These are phyloP conservation scores for Candida schatavii DNA, from an alignment of 805 yeast species.

Conservation along the genomic window DNA sequence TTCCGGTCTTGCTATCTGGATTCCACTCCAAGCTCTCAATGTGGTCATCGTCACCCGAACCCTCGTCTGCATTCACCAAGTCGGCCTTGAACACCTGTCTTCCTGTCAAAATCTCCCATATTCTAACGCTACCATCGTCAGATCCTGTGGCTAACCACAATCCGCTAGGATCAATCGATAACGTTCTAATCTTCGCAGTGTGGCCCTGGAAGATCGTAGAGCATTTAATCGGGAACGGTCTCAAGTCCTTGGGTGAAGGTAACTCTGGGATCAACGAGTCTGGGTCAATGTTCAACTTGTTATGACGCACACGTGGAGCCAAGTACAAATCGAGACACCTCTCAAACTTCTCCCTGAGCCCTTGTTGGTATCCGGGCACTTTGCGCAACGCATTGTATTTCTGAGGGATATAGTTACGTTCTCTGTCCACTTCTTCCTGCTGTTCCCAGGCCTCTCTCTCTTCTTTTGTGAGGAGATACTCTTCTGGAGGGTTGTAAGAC, in stretches of 20 bases:
- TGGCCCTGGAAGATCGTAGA: conserved; percentile 87
- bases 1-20: conserved; percentile 71
- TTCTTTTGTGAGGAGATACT: conserved; percentile 77
- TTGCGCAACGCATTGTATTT: conserved; percentile 79
- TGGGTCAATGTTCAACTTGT: conserved; percentile 90
- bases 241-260: conserved; percentile 93
- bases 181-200: conserved; percentile 71
- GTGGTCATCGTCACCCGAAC: conserved; percentile 63
- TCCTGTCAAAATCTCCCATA: conserved; percentile 97
- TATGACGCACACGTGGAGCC: conserved; percentile 93
- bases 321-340: conserved; percentile 89
- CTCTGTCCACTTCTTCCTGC: conserved; percentile 73
- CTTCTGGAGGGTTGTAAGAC: conserved; percentile 96
- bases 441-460: conserved; percentile 72
- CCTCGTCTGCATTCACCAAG: conserved; percentile 48
- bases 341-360: conserved; percentile 88
- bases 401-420: conserved; percentile 74
- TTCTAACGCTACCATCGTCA: conserved; percentile 90
- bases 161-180: conserved; percentile 86
- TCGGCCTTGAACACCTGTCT: conserved; percentile 79
- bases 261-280: conserved; percentile 93
- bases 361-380: conserved; percentile 89
- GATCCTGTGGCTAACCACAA: conserved; percentile 97
- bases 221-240: conserved; percentile 93
- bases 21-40: conserved; percentile 87